These are phyloP conservation scores for Lasiodiplodia gonubiensis DNA, from an alignment of 2,329 filamentous ascomycete species.

Conservation along the genomic window DNA sequence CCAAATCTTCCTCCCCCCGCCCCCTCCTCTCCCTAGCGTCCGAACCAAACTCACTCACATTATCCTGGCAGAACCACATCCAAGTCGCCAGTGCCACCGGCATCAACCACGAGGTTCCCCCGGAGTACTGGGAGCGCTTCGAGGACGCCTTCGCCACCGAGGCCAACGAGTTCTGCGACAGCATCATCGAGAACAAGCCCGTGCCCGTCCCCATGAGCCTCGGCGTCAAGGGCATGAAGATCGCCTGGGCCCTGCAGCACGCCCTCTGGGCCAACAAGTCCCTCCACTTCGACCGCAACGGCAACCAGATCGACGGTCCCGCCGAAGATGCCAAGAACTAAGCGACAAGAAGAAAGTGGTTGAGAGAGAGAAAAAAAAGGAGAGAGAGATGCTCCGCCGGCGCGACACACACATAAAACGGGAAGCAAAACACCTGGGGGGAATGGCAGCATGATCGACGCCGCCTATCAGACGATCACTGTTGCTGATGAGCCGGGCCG, in stretches of 20 bases:
- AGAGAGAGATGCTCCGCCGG: neutral
- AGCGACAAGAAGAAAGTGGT: neutral
- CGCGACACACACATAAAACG: neutral
- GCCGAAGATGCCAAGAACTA: neutral
- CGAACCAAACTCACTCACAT: neutral
- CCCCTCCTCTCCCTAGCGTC: neutral
- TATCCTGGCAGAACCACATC: slow-evolving; percentile 37
- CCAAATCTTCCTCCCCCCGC: no score
- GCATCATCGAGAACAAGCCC: slow-evolving; percentile 44
- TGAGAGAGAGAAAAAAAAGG: neutral
- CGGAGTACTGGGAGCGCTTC: slow-evolving; percentile 49
- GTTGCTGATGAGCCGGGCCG: no score
- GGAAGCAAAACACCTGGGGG: neutral
- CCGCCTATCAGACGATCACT: no score
- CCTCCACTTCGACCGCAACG: slow-evolving; percentile 51
- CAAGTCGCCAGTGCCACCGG: slow-evolving; percentile 42
- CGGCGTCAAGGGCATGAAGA: slow-evolving; percentile 45
- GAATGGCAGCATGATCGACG: no score
- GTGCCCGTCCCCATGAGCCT: slow-evolving; percentile 45
- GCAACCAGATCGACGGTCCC: slow-evolving; percentile 30
- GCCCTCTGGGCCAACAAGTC: slow-evolving; percentile 60
- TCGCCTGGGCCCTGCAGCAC: slow-evolving; percentile 60
- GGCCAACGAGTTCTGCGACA: slow-evolving; percentile 47
- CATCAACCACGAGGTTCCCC: slow-evolving; percentile 45
- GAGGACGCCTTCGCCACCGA: slow-evolving; percentile 50